Conservation (phyloP, 2,329 filamentous ascomycete species). For the Penicillium oxalicum region DNA sequence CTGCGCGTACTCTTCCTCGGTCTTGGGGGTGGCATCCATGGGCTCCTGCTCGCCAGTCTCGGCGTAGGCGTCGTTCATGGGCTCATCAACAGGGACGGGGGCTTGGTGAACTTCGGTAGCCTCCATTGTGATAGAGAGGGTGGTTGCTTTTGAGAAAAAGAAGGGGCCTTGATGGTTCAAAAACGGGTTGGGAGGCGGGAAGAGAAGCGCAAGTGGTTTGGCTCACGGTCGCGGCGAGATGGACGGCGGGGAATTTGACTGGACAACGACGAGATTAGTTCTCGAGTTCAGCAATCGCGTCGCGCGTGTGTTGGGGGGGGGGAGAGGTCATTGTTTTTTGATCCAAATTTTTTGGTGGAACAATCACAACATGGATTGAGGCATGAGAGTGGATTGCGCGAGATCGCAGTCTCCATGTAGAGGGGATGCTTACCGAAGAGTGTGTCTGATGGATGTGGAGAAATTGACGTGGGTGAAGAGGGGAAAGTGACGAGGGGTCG, state of each 20-base stretch:
- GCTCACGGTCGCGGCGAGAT: constrained; percentile 16
- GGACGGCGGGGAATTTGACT: constrained; percentile 10
- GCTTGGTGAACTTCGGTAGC: constrained; percentile 51
- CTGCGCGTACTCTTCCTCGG: constrained; percentile 93
- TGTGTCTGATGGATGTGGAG: constrained; percentile 21
- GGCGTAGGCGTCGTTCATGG: constrained; percentile 57
- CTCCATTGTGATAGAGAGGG: constrained; percentile 49
- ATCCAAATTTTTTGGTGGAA: no score
- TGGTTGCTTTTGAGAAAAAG: constrained; percentile 10
- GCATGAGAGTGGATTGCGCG: no score
- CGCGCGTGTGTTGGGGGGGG: no score
- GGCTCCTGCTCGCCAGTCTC: constrained; percentile 60
- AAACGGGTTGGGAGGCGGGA: constrained; percentile 9
- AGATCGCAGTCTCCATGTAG: no score
- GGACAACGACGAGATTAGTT: constrained; percentile 6
- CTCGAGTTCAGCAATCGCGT: constrained; percentile 2
- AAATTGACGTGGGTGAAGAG: constrained; percentile 18
- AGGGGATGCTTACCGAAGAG: constrained; percentile 16
- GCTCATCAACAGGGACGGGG: constrained; percentile 52
- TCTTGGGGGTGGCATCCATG: constrained; percentile 76
- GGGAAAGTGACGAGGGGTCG: constrained; percentile 14
- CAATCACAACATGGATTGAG: no score
- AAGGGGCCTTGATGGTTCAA: constrained; percentile 21
- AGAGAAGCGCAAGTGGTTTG: constrained; percentile 3
- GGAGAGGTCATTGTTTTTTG: no score